Percentiles rank a stretch among this genome's conserved stretches.
Conservation (phyloP, 2,329 filamentous ascomycete genomes). For the Cladorrhinum sp. region DNA sequence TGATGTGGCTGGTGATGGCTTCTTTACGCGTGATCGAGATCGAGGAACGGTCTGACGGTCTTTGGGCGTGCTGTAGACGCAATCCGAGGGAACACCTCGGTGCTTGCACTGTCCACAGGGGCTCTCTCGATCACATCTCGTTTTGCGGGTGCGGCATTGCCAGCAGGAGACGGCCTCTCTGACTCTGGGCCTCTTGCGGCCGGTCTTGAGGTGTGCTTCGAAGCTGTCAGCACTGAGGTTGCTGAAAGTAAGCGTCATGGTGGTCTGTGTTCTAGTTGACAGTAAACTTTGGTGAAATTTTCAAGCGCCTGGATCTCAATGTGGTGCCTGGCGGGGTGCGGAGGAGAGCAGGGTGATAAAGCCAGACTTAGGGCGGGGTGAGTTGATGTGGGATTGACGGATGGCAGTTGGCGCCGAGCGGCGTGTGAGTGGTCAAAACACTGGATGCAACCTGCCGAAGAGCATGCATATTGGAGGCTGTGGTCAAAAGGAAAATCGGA, state of each 20-base stretch:
- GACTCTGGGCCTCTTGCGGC: conserved; percentile 21
- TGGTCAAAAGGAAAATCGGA: neutral
- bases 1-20: neutral
- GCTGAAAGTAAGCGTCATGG: conserved; percentile 20
- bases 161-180: conserved; percentile 22
- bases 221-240: conserved; percentile 21
- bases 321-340: neutral
- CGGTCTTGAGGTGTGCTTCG: conserved; percentile 16
- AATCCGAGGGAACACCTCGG: conserved; percentile 15
- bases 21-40: neutral
- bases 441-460: neutral
- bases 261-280: neutral
- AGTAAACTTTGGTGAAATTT: neutral
- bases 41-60: conserved; percentile 1
- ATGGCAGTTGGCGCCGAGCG: neutral
- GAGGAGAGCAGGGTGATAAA: neutral
- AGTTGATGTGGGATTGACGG: neutral
- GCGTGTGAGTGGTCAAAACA: neutral
- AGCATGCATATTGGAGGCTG: neutral
- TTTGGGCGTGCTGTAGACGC: conserved; percentile 16
- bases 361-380: neutral
- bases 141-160: conserved; percentile 22
- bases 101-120: conserved; percentile 21
- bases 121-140: conserved; percentile 18
- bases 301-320: neutral